Conservation (phyloP, 129 eudicot genomes). For the Centaurea solstitialis region DNA sequence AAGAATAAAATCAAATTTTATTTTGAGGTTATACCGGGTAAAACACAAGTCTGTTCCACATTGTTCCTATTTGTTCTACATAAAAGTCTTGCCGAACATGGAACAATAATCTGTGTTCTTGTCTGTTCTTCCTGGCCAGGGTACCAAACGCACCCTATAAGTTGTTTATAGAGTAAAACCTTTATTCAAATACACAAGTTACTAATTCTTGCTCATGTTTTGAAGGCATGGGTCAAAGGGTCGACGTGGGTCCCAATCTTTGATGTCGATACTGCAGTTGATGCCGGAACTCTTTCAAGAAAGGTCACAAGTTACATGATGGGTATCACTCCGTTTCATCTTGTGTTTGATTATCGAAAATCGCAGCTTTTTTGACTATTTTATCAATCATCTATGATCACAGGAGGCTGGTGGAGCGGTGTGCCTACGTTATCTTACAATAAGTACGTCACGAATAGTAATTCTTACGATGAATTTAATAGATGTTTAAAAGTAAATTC, state of each 20-base stretch:
- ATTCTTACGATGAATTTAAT: slow-evolving; percentile 1
- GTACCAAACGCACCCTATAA: not conserved
- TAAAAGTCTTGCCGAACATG: too few species aligned
- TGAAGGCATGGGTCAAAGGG: slow-evolving; percentile 98
- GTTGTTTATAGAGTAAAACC: slow-evolving; percentile 5
- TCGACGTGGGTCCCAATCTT: slow-evolving; percentile 96
- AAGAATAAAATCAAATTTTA: too few species aligned
- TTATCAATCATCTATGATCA: slow-evolving; percentile 7
- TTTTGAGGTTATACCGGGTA: too few species aligned
- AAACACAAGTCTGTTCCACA: too few species aligned
- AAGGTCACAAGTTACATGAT: slow-evolving; percentile 79
- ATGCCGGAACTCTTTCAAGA: slow-evolving; percentile 69
- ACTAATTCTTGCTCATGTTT: slow-evolving; percentile 16
- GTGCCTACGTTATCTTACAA: slow-evolving; percentile 77
- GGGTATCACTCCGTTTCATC: slow-evolving; percentile 54
- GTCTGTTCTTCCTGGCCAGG: too few species aligned
- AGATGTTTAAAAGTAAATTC: not conserved
- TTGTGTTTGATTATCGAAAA: slow-evolving; percentile 3
- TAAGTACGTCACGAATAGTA: slow-evolving; percentile 44
- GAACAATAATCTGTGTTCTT: too few species aligned
- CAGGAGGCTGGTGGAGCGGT: slow-evolving; percentile 99
- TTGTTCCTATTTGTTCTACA: too few species aligned
- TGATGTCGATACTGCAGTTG: slow-evolving; percentile 64
- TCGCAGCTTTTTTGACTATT: not conserved
- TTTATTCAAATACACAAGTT: not conserved